These are phyloP conservation scores for Leccinum sublutescens DNA, from an alignment of 768 basidiomycete species.

Conservation along the genomic window DNA sequence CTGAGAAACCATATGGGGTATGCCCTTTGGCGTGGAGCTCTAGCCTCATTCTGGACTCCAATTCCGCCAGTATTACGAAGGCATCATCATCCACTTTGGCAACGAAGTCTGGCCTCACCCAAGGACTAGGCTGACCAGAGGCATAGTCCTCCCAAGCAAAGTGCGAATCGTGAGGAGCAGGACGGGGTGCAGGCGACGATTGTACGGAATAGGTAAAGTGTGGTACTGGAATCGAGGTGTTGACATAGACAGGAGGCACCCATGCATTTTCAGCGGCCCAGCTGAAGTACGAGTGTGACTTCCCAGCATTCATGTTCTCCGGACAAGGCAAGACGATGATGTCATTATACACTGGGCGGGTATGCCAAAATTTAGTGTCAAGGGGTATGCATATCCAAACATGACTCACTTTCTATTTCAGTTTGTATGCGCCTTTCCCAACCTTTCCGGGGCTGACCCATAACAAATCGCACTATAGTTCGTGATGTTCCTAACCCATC, in stretches of 20 bases:
- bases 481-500: constrained; percentile 74
- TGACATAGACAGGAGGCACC: constrained; percentile 75
- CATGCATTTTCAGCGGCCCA: constrained; percentile 92
- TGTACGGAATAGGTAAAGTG: constrained; percentile 66
- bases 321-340: constrained; percentile 77
- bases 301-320: constrained; percentile 97
- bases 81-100: constrained; percentile 95
- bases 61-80: constrained; percentile 91
- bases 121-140: constrained; percentile 47
- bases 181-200: constrained; percentile 51
- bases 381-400: background rate
- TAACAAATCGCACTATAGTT: constrained; percentile 83
- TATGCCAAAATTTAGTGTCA: constrained; percentile 6
- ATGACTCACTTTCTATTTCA: constrained; percentile 84
- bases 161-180: constrained; percentile 73
- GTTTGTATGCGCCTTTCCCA: constrained; percentile 78
- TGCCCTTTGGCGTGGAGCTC: constrained; percentile 55
- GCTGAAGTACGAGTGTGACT: constrained; percentile 86
- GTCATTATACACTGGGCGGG: constrained; percentile 72
- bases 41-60: constrained; percentile 84
- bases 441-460: constrained; percentile 78
- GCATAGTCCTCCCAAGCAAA: constrained; percentile 51
- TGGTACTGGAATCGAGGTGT: constrained; percentile 41
- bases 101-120: constrained; percentile 89
- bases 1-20: constrained; percentile 20